phyloP scores from a whole-genome alignment of 768 basidiomycete genomes.

The Mycena indigotica region DNA sequence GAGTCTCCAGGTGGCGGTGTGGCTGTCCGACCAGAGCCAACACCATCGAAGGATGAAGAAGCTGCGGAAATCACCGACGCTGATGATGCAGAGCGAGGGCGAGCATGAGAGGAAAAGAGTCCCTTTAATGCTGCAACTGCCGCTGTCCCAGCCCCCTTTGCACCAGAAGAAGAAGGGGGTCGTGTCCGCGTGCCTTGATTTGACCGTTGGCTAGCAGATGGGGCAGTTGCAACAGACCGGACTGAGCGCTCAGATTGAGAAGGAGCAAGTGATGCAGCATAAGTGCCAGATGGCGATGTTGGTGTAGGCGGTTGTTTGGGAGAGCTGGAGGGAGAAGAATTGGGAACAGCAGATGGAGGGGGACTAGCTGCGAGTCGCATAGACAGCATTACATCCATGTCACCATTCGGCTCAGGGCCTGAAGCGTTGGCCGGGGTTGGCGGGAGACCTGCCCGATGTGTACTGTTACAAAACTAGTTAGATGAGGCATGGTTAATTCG shows the following conservation, averaged over 20 bases:
- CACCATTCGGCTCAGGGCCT: conserved; percentile 68
- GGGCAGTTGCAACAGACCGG: conserved; percentile 43
- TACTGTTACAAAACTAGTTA: conserved; percentile 40
- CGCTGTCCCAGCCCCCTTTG: conserved; percentile 2
- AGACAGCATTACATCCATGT: conserved; percentile 82
- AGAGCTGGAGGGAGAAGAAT: conserved; percentile 3
- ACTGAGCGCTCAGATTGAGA: conserved; percentile 41
- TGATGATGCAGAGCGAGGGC: conserved; percentile 60
- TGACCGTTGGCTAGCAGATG: conserved; percentile 30
- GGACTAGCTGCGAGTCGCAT: conserved; percentile 56
- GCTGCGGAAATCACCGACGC: conserved; percentile 45
- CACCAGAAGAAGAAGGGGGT: conserved; percentile 10
- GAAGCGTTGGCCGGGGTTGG: conserved; percentile 42
- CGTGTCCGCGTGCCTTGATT: conserved; percentile 23
- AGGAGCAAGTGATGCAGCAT: conserved; percentile 43
- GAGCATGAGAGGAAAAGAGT: conserved; percentile 48
- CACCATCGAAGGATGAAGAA: conserved; percentile 20
- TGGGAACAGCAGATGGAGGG: conserved; percentile 4
- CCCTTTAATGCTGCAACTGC: conserved; percentile 63
- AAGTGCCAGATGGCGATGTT: conserved; percentile 33
- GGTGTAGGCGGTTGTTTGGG: conserved; percentile 27
- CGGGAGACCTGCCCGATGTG: conserved; percentile 68
- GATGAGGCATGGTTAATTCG: conserved; percentile 3
- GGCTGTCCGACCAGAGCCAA: background rate
- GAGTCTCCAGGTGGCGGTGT: conserved; percentile 45